These are phyloP conservation scores for Cryptosporidium sp. DNA, from an alignment of 169 alveolate genomes.

Conservation along the genomic window DNA sequence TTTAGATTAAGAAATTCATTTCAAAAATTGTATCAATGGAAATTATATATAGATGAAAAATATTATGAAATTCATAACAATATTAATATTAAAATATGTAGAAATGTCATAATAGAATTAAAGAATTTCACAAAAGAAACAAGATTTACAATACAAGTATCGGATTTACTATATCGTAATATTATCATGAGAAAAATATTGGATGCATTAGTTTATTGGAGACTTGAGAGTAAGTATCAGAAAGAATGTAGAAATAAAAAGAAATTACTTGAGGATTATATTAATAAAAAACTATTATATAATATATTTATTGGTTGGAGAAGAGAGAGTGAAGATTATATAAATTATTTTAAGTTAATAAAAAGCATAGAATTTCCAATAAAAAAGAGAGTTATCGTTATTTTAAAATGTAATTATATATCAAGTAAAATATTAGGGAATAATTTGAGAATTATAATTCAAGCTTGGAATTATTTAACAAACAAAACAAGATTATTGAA, in stretches of 20 bases:
- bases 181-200: not conserved
- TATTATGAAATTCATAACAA: not conserved
- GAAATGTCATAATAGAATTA: not conserved
- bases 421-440: not conserved
- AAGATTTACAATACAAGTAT: constrained; percentile 26
- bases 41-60: not conserved
- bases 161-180: constrained; percentile 24
- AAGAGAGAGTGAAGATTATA: not conserved
- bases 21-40: constrained; percentile 12
- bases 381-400: not conserved
- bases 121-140: not conserved
- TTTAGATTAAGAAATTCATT: constrained; percentile 8
- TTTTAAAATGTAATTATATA: not conserved
- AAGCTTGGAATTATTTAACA: not conserved
- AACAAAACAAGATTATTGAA: not conserved
- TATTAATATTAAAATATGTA: not conserved
- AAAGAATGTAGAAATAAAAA: not conserved
- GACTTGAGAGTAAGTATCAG: not conserved
- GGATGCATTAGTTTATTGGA: constrained; percentile 1
- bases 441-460: not conserved
- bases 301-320: constrained; percentile 2
- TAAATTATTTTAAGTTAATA: not conserved
- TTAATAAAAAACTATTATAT: not conserved
- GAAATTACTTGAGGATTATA: not conserved
- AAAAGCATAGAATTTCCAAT: constrained; percentile 14